Conservation (phyloP, 2,329 filamentous ascomycete genomes). For the Penicillium sclerotigenum region DNA sequence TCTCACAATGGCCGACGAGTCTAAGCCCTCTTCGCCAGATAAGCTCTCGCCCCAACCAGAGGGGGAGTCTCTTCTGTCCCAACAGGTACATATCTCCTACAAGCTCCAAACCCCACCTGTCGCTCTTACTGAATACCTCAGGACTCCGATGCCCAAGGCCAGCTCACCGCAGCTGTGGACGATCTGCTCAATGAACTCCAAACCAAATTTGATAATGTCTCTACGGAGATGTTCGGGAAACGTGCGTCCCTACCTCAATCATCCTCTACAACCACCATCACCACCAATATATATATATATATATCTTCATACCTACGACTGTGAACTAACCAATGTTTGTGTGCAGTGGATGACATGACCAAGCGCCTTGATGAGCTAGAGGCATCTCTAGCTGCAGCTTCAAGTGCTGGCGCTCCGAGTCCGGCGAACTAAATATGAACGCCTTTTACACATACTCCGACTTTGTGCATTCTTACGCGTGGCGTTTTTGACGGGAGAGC, state of each 20-base stretch:
- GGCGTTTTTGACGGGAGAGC: conserved; percentile 4
- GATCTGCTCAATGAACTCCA: conserved; percentile 81
- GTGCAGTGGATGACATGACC: conserved; percentile 88
- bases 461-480: background rate
- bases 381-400: conserved; percentile 62
- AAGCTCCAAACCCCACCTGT: background rate
- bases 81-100: conserved; percentile 17
- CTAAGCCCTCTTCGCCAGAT: conserved; percentile 16
- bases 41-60: conserved; percentile 12
- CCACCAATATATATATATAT: background rate
- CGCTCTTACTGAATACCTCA: conserved; percentile 8
- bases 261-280: no score
- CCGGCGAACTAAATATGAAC: conserved; percentile 14
- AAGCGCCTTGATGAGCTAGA: conserved; percentile 80
- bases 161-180: conserved; percentile 72
- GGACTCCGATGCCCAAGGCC: conserved; percentile 46
- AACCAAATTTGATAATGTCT: conserved; percentile 80
- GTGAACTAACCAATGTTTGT: background rate
- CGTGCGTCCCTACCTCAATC: conserved; percentile 54
- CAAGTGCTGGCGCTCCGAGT: conserved; percentile 26
- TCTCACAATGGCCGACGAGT: conserved; percentile 24
- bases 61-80: conserved; percentile 23
- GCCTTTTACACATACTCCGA: background rate
- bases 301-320: background rate
- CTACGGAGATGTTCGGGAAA: conserved; percentile 82